Evolutionary conservation across 129 eudicot species (phyloP), one percentile per base, ranked within the genome.

Genomic region (Lonicera japonica): DNA sequence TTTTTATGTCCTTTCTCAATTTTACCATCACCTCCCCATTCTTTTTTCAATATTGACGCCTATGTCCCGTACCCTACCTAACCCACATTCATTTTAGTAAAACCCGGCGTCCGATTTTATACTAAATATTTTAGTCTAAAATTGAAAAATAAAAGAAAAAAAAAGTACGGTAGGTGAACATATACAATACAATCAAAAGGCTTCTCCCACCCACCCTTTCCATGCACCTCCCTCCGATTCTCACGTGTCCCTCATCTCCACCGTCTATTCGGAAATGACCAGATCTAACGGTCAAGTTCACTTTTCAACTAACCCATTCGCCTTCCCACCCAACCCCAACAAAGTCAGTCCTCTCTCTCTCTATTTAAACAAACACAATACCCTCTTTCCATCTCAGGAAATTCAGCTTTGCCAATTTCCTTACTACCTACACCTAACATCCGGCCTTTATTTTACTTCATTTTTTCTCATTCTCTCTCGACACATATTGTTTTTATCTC

Each of bases 221-320:
- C 39, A 41, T 40, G 54, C 36, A 18, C 52, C 50, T 43, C 50
- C 50, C 50, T 43, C n/a, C n/a, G n/a, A n/a, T n/a, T n/a, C 50
- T 43, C 50, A 76, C 74, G 82, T 80, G 86, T 66, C 73, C 2
- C 50, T 22, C 62, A 76, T 64, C 69, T 1, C 1, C 11, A 11
- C 76, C 76, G 25, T 76, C 59, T 48, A 51, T 43, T 21, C 18
- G 34, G 43, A 29, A 1, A 17, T 56, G 63, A 41, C 21, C 25
- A 80, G n/a, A n/a, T 76, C 82, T 41, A 50, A 80, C 79, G 86
- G 74, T n/a, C 74, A 64, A 13, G 11, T 18, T 4, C 40, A 20
- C 2, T 65, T 61, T 66, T 72, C 86, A 80, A 80, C 82, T 39
- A 79, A 79, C 80, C 21, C 74, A 70, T 65, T 59, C 56, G 76